Base-by-base conservation (phyloP, 2,329 filamentous ascomycete species). In the Fusarium oligoseptatum region DNA sequence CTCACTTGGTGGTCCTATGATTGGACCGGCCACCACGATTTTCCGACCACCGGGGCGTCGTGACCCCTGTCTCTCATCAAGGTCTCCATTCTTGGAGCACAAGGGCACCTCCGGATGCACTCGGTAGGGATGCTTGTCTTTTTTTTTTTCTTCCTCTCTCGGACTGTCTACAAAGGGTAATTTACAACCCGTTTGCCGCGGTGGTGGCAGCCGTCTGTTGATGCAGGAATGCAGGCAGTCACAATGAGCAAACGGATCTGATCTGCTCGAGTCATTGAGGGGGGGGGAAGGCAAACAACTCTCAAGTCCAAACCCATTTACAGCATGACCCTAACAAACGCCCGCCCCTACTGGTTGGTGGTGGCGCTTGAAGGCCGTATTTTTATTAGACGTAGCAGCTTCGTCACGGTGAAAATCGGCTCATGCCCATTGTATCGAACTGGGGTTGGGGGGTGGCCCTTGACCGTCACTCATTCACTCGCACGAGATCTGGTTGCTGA, bases 1-100 rank as follows among this genome's bases (percentile, higher is more conserved):
- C 58, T 63, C 55, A 37, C 64, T 71, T 76, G 61, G 11, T 11
- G 52, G 14, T 9, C 12, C 3, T 34, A 9, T 72, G 24, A 81
- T 82, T 82, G 77, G 81, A 0, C 61, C 81, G 81, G 81, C 67
- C 45, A 11, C 24, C 32, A 12, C 43, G 78, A 82, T 80, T 77
- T 77, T 82, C 80, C 80, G 81, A 48, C 60, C 60, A 60, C 78
- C 76, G 79, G 67, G 55, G 64, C 68, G 45, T 57, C 39, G 36
- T 37, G 27, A 70, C 77, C 76, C 77, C 60, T 70, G 57, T 68
- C 67, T 60, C 39, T 45, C 58, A 45, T 57, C 22, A 45, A n/a
- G 36, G 37, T 41, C 52, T 56, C n/a, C 60, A 48, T 60, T 60
- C 17, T 60, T 37, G 36, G 36, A 43, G 15, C 70, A 60, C 73